Evolutionary conservation across 2,329 filamentous ascomycete genomes (phyloP).

Genomic region (Venturia asperata): DNA sequence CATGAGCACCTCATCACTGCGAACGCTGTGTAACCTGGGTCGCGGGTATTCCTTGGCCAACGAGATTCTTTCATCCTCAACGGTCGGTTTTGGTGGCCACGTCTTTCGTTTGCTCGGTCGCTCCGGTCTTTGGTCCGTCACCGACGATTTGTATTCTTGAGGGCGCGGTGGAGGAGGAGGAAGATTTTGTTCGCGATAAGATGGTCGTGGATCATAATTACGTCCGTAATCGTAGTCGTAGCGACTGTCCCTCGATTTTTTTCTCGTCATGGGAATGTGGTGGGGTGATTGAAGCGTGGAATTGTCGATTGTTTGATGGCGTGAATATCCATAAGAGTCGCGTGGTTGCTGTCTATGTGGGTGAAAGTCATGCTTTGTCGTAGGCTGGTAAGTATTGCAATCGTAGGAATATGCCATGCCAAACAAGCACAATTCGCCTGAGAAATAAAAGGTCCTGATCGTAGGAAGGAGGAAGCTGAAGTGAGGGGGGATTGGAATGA

Average conservation of each 20-base stretch:
- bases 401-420: constrained; percentile 11
- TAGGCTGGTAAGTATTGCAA: constrained; percentile 13
- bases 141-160: neutral
- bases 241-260: constrained; percentile 4
- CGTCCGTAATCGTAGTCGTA: neutral
- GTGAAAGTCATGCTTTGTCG: constrained; percentile 1
- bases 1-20: constrained; percentile 50
- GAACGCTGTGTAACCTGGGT: constrained; percentile 28
- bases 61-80: constrained; percentile 62
- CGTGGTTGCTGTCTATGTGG: neutral
- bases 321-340: constrained; percentile 8
- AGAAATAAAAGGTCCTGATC: neutral
- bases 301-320: neutral
- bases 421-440: constrained; percentile 1
- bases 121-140: neutral
- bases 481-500: neutral
- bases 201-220: neutral
- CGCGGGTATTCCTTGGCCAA: constrained; percentile 52
- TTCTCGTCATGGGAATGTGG: constrained; percentile 11
- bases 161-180: neutral
- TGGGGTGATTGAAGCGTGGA: constrained; percentile 8
- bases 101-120: constrained; percentile 18
- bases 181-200: neutral
- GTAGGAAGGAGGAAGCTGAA: neutral
- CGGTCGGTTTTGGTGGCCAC: constrained; percentile 56